Evolutionary conservation across 257 asterid species (phyloP), one percentile per base, ranked within the genome.

Genomic region (Buddleja alternifolia): DNA sequence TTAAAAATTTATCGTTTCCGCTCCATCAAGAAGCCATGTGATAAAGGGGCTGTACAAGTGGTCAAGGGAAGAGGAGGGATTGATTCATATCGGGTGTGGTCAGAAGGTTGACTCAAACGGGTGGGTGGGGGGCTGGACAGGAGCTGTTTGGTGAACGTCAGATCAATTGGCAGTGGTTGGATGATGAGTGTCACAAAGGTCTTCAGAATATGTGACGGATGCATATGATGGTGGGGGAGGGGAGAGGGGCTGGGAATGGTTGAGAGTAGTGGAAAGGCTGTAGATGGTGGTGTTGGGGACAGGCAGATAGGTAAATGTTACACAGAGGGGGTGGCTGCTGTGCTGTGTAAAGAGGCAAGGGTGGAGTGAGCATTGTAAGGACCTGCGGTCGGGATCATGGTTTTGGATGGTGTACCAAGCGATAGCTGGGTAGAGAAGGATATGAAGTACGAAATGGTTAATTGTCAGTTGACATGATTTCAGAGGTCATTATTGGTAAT

Each of bases 161-260:
- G n/a, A 19, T 40, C 54, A 52, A 21, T 40, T 32, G 36, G 23
- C 10, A 2, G 61, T 19, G 40, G 55, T 39, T 21, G 20, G 47
- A 8, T 37, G 56, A 67, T 50, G 34, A 29, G 10, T 16, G 46
- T 34, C 3, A 16, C 36, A 25, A 11, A 64, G 16, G 46, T 15
- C 16, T 10, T 47, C 21, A 17, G 11, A 34, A 64, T 47, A 64
- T 25, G 46, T 46, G 8, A 21, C 45, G 50, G 69, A 45, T 63
- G 11, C 58, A 63, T 29, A 46, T n/a, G 44, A 46, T 63, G n/a
- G 23, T 63, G 24, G 46, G 25, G 36, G 41, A 8, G 51, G 17
- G 11, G 15, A 53, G 37, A 23, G 39, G 37, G 10, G 3, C 19
- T 48, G 19, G 10, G 10, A 25, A 7, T 4, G 17, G 10, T 53